Evolutionary conservation across 441 rosid species (phyloP).

Genomic region (Adansonia grandidieri): DNA sequence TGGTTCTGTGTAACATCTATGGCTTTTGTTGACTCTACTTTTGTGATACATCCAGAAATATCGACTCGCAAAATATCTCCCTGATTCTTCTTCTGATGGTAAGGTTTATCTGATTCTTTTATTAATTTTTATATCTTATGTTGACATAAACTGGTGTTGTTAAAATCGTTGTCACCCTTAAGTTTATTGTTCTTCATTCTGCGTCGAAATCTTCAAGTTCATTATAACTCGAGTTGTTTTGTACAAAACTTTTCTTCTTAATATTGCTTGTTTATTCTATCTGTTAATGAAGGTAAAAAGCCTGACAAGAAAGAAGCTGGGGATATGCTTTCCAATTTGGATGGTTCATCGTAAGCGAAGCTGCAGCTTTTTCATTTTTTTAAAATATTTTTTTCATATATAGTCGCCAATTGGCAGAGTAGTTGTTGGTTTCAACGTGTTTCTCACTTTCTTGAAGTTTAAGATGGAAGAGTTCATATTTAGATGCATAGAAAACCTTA

Average conservation of each 20-base stretch:
- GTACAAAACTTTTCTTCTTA: constrained; percentile 11
- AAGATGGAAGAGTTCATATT: not conserved
- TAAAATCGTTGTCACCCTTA: not conserved
- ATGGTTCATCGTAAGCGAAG: constrained; percentile 89
- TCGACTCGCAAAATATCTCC: constrained; percentile 95
- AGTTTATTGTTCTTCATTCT: constrained; percentile 7
- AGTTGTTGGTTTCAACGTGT: not conserved
- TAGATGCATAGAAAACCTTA: constrained; percentile 1
- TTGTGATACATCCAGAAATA: constrained; percentile 69
- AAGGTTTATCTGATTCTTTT: constrained; percentile 31
- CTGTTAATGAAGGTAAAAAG: constrained; percentile 66
- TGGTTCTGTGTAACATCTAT: constrained; percentile 4
- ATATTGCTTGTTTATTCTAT: constrained; percentile 21
- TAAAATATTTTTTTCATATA: constrained; percentile 6
- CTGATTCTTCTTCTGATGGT: constrained; percentile 96
- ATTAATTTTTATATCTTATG: constrained; percentile 19
- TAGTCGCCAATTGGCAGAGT: not conserved
- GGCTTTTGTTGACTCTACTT: constrained; percentile 26
- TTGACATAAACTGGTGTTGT: not conserved
- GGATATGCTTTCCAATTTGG: constrained; percentile 78
- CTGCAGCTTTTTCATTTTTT: constrained; percentile 18
- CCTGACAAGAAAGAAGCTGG: constrained; percentile 93
- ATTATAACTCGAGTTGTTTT: not conserved
- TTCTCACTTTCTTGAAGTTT: constrained; percentile 3
- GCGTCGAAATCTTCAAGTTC: not conserved